Conservation (phyloP, 441 rosid genomes). For the Pelargonium fulgidum region DNA sequence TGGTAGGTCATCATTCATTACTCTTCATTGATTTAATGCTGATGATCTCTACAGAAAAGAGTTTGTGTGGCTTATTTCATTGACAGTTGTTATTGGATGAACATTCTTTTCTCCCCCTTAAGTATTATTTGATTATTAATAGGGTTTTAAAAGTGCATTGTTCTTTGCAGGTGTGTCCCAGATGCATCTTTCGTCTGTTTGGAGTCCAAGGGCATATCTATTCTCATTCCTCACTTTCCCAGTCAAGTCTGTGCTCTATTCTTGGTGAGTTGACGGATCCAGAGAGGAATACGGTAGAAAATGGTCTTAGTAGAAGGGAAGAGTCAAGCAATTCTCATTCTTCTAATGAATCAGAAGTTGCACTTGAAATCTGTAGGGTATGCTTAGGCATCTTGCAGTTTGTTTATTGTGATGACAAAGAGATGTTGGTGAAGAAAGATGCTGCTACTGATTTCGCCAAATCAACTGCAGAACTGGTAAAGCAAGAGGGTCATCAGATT, state of each 20-base stretch:
- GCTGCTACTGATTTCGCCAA: conserved; percentile 37
- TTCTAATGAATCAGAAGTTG: conserved; percentile 19
- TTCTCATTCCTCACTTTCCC: conserved; percentile 27
- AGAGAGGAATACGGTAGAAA: conserved; percentile 8
- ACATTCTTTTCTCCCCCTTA: neutral
- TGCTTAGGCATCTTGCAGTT: conserved; percentile 84
- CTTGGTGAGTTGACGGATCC: conserved; percentile 16
- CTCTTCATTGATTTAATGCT: neutral
- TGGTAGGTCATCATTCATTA: neutral
- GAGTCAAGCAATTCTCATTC: conserved; percentile 9
- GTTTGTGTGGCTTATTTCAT: neutral
- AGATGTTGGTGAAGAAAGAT: conserved; percentile 32
- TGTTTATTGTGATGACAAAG: conserved; percentile 35
- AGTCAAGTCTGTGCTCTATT: conserved; percentile 27
- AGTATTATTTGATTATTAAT: conserved; percentile 7
- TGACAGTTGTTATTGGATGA: neutral
- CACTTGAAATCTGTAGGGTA: conserved; percentile 43
- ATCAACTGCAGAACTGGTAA: conserved; percentile 44
- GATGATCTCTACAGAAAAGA: neutral
- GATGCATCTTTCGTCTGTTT: conserved; percentile 68
- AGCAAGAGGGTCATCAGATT: conserved; percentile 52
- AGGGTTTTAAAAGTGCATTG: neutral
- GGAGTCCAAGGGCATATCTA: conserved; percentile 35
- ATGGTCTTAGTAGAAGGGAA: conserved; percentile 15
- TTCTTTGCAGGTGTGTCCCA: conserved; percentile 52